Conservation (phyloP, 2,329 filamentous ascomycete species). For the Aspergillus proliferans region DNA sequence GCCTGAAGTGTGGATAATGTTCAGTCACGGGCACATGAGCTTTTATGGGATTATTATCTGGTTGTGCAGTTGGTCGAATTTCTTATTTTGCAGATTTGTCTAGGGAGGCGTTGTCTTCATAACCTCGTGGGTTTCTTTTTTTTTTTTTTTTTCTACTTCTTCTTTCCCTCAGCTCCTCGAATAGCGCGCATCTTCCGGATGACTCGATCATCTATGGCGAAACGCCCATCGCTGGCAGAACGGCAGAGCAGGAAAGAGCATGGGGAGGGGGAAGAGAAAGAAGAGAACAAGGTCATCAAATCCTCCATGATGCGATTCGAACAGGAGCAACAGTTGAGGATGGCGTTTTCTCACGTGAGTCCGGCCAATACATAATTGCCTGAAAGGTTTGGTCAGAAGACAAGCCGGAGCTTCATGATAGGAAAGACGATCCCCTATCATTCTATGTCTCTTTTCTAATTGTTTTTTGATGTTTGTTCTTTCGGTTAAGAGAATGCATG, state of each 20-base stretch:
- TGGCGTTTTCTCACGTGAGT: conserved; percentile 12
- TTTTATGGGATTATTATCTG: conserved; percentile 28
- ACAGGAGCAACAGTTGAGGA: conserved; percentile 14
- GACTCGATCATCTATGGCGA: conserved; percentile 23
- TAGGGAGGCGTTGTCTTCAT: conserved; percentile 42
- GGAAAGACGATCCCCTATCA: conserved; percentile 24
- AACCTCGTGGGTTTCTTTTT: conserved; percentile 31
- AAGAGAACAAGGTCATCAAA: conserved; percentile 7
- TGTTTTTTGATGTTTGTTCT: conserved; percentile 18
- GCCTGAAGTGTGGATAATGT: conserved; percentile 35
- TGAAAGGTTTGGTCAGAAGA: conserved; percentile 10
- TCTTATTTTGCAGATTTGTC: conserved; percentile 38
- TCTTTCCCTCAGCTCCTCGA: conserved; percentile 13
- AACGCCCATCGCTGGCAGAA: conserved; percentile 10
- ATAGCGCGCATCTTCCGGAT: conserved; percentile 13
- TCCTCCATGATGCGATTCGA: conserved; percentile 13
- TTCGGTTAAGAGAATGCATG: conserved; percentile 31
- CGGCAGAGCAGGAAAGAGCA: background rate
- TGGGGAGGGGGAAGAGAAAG: background rate
- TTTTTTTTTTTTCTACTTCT: background rate
- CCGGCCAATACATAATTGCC: conserved; percentile 4
- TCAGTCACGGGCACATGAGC: conserved; percentile 27
- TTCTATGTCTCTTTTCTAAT: conserved; percentile 18
- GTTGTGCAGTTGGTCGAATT: conserved; percentile 34
- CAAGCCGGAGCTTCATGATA: conserved; percentile 18